Percentiles rank a stretch among this genome's conserved stretches.
Conservation (phyloP, 768 basidiomycete genomes). For the Lactarius vividus region DNA sequence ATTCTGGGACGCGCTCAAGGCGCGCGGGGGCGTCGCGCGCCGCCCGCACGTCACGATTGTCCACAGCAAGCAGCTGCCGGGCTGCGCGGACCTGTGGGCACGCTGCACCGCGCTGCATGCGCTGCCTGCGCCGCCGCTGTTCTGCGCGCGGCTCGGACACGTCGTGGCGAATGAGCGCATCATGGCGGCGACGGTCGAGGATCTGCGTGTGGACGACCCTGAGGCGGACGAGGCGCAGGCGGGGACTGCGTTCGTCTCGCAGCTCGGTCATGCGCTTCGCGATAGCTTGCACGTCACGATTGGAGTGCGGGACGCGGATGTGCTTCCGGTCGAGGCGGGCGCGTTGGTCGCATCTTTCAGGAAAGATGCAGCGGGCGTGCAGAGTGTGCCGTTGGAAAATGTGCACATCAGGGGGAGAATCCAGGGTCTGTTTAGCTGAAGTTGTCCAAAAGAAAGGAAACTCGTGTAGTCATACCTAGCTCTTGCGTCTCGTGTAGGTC, state of each 20-base stretch:
- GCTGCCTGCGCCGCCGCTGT: slow-evolving; percentile 46
- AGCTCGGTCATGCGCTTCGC: slow-evolving; percentile 48
- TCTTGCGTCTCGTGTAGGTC: neutral
- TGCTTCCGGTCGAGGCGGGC: slow-evolving; percentile 69
- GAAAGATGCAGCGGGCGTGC: slow-evolving; percentile 35
- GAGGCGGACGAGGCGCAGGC: slow-evolving; percentile 36
- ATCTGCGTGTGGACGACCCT: slow-evolving; percentile 42
- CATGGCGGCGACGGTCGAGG: slow-evolving; percentile 76
- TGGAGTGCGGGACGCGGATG: slow-evolving; percentile 55
- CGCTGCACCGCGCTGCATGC: slow-evolving; percentile 47
- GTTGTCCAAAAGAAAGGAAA: neutral
- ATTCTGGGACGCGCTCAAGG: slow-evolving; percentile 52
- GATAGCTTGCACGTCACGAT: slow-evolving; percentile 80
- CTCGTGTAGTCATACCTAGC: neutral
- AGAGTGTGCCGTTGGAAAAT: slow-evolving; percentile 34
- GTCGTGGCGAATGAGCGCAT: slow-evolving; percentile 75
- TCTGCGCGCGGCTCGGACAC: slow-evolving; percentile 56
- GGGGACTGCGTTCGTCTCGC: slow-evolving; percentile 46
- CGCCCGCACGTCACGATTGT: slow-evolving; percentile 87
- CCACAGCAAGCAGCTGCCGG: slow-evolving; percentile 54
- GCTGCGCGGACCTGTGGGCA: slow-evolving; percentile 44
- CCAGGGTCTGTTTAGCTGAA: slow-evolving; percentile 26
- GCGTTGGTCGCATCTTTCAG: slow-evolving; percentile 58
- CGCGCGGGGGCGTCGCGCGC: slow-evolving; percentile 45
- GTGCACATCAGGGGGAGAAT: slow-evolving; percentile 35